Conservation (phyloP, 352 stramenopile species). For the Phytopythium kandeliae region DNA sequence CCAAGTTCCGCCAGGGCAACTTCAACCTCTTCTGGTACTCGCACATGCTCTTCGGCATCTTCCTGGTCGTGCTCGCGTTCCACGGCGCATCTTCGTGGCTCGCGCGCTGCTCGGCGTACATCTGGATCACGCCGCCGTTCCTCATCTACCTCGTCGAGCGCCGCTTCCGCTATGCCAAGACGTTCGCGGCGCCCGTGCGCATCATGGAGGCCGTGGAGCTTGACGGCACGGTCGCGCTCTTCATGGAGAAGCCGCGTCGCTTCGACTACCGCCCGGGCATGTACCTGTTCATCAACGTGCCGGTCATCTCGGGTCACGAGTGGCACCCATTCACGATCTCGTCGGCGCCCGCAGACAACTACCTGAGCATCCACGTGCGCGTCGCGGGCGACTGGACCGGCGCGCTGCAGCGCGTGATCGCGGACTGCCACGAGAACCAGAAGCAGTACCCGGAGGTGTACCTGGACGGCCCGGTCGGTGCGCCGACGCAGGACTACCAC, state of each 20-base stretch:
- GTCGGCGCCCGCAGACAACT: conserved; percentile 78
- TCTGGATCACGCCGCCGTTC: conserved; percentile 61
- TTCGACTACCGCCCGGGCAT: conserved; percentile 74
- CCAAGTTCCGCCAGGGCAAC: conserved; percentile 63
- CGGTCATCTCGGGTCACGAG: conserved; percentile 70
- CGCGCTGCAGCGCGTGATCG: conserved; percentile 49
- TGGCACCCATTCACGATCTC: conserved; percentile 93
- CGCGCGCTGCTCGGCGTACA: conserved; percentile 44
- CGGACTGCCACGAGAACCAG: conserved; percentile 56
- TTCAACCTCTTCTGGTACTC: conserved; percentile 84
- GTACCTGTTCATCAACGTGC: conserved; percentile 89
- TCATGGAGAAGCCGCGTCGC: conserved; percentile 71
- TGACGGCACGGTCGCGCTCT: conserved; percentile 62
- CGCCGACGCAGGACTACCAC: conserved; percentile 72
- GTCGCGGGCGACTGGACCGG: conserved; percentile 71
- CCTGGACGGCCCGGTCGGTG: conserved; percentile 66
- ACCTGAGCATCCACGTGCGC: conserved; percentile 76
- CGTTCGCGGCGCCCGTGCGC: conserved; percentile 54
- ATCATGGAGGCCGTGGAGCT: conserved; percentile 65
- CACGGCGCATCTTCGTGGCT: conserved; percentile 69
- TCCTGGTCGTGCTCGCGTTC: conserved; percentile 58
- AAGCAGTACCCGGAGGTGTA: conserved; percentile 65
- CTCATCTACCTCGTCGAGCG: conserved; percentile 65
- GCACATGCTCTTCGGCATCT: conserved; percentile 74
- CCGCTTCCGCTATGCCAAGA: conserved; percentile 65